These are phyloP conservation scores for Fraxinus pennsylvanica DNA, from an alignment of 257 asterid genomes.

Conservation along the genomic window DNA sequence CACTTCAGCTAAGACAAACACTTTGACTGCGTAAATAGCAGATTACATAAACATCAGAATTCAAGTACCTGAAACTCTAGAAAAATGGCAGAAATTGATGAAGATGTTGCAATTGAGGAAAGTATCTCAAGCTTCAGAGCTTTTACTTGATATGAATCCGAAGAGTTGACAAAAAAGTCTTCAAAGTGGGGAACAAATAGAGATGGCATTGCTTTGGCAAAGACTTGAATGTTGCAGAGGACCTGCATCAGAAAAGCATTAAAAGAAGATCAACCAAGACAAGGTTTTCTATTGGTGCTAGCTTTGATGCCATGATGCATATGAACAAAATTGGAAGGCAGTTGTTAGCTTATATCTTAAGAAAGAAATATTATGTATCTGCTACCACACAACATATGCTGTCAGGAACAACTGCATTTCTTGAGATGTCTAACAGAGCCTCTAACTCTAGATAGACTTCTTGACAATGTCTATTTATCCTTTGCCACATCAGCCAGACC, in stretches of 20 bases:
- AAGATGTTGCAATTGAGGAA: conserved; percentile 69
- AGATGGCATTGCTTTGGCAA: conserved; percentile 83
- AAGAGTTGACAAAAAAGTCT: conserved; percentile 79
- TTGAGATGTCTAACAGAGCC: no score
- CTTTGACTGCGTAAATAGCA: conserved; percentile 2
- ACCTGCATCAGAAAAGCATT: conserved; percentile 53
- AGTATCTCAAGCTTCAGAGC: conserved; percentile 91
- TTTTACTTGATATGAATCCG: conserved; percentile 79
- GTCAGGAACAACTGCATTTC: conserved; percentile 15
- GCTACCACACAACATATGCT: conserved; percentile 9
- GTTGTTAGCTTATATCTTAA: conserved; percentile 13
- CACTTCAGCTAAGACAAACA: conserved; percentile 1
- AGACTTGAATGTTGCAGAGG: conserved; percentile 92
- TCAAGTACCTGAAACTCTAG: conserved; percentile 87
- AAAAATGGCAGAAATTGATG: conserved; percentile 75
- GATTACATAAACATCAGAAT: conserved; percentile 2
- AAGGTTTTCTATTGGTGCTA: background rate
- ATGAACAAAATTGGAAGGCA: conserved; percentile 7
- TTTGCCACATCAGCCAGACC: no score
- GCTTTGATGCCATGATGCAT: conserved; percentile 19
- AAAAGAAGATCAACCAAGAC: conserved; percentile 21
- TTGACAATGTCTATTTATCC: no score
- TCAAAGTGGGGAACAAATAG: conserved; percentile 74
- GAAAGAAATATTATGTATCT: conserved; percentile 12
- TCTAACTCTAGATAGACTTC: no score